Percentiles rank a stretch among this genome's conserved stretches.
Evolutionary conservation across 441 rosid species (phyloP).

Genomic region (Omphalea diandra): DNA sequence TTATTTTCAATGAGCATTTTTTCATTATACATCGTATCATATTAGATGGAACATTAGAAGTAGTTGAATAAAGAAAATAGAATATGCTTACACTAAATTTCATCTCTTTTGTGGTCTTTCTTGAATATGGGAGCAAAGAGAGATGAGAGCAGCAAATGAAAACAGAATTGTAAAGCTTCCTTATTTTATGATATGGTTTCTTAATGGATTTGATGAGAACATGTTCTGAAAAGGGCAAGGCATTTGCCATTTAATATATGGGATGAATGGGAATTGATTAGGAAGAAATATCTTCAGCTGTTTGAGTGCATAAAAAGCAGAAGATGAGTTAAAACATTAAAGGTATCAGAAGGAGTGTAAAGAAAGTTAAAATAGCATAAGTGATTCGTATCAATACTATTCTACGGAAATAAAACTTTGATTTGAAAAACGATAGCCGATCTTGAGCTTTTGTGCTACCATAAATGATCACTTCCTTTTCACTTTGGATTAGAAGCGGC

Average conservation of each 20-base stretch:
- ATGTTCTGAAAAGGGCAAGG: background rate
- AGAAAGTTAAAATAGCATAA: background rate
- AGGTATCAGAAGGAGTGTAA: background rate
- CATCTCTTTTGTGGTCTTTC: background rate
- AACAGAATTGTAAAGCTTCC: background rate
- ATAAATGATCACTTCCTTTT: background rate
- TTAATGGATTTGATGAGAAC: background rate
- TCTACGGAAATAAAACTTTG: background rate
- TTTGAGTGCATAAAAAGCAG: background rate
- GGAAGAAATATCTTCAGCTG: background rate
- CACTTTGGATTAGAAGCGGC: background rate
- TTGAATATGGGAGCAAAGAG: background rate
- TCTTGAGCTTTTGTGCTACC: too few relatives aligned
- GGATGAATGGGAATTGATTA: too few relatives aligned
- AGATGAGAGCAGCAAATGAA: background rate
- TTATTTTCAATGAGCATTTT: background rate
- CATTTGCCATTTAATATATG: background rate
- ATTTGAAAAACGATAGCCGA: too few relatives aligned
- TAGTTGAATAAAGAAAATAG: slow-evolving; percentile 3
- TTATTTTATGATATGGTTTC: background rate
- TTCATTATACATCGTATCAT: background rate
- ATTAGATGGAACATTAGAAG: background rate
- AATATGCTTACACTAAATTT: background rate
- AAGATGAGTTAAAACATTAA: background rate
- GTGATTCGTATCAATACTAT: background rate